Conservation (phyloP, 108 stramenopile species). For the Aurantiochytrium sp. region DNA sequence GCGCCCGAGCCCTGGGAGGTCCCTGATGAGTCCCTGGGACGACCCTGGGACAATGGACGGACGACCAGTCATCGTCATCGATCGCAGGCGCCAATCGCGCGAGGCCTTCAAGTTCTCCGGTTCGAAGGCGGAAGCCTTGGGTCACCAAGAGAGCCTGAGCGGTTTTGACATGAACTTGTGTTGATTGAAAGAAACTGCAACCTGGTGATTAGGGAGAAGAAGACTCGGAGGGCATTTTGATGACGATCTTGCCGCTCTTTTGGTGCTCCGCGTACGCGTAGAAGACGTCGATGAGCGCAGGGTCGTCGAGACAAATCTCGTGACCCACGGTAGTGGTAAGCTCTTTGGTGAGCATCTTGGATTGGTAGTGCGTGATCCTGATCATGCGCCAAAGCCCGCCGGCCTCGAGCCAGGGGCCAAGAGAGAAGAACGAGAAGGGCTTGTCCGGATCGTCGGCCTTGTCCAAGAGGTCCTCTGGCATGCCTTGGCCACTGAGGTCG, state of each 20-base stretch:
- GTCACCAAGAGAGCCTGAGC: too few relatives aligned
- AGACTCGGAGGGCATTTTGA: background rate
- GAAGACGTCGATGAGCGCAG: background rate
- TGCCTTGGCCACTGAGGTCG: conserved; percentile 42
- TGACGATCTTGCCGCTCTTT: background rate
- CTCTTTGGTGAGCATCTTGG: background rate
- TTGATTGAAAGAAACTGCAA: too few relatives aligned
- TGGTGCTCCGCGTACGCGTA: background rate
- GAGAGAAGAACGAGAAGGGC: background rate
- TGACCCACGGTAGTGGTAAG: background rate
- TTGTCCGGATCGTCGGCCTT: background rate
- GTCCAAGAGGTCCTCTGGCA: conserved; percentile 36
- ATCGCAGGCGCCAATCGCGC: too few relatives aligned
- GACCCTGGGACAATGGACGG: too few relatives aligned
- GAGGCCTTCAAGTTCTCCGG: too few relatives aligned
- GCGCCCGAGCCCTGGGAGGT: too few relatives aligned
- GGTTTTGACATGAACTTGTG: too few relatives aligned
- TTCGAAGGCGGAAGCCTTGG: too few relatives aligned
- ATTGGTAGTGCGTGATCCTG: background rate
- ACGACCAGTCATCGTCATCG: too few relatives aligned
- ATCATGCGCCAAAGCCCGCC: background rate
- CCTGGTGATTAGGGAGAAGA: too few relatives aligned
- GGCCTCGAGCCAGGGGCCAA: background rate
- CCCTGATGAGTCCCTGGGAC: too few relatives aligned
- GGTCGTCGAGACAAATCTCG: background rate